These are phyloP conservation scores for Paraconiothyrium brasiliense DNA, from an alignment of 2,329 filamentous ascomycete species.

Conservation along the genomic window DNA sequence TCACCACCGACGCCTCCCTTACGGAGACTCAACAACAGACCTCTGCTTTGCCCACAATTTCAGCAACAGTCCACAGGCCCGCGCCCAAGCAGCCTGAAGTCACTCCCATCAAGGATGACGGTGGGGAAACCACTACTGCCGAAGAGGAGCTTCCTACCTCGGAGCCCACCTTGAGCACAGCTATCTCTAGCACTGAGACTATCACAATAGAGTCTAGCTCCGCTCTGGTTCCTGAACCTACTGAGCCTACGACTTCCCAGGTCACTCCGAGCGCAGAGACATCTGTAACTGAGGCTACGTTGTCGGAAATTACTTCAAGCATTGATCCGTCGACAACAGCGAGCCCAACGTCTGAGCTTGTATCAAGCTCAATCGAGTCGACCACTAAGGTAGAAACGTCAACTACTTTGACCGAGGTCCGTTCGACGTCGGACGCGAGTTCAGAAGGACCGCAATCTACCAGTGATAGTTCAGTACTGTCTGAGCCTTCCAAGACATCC, in stretches of 20 bases:
- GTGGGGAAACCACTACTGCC: not conserved
- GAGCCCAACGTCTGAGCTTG: not conserved
- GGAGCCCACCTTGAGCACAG: not conserved
- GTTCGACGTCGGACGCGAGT: not conserved
- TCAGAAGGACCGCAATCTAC: slow-evolving; percentile 6
- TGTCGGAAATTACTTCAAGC: not conserved
- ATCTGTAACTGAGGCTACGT: not conserved
- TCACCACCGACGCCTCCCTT: not conserved
- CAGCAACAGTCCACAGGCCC: not conserved
- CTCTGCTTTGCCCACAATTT: not conserved
- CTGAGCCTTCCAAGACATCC: not conserved
- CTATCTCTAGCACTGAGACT: not conserved
- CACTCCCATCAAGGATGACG: not conserved
- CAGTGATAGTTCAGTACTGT: not conserved
- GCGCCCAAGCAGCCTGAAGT: not conserved
- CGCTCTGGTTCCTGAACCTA: not conserved
- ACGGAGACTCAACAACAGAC: not conserved
- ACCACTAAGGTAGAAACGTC: not conserved
- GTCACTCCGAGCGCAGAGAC: not conserved
- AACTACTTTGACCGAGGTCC: not conserved
- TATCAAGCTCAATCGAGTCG: not conserved
- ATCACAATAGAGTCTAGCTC: not conserved
- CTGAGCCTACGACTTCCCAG: not conserved
- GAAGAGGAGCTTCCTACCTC: slow-evolving; percentile 3
- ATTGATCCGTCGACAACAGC: not conserved